Conservation (phyloP, 306 rosid genomes). For the Dryas octopetala region DNA sequence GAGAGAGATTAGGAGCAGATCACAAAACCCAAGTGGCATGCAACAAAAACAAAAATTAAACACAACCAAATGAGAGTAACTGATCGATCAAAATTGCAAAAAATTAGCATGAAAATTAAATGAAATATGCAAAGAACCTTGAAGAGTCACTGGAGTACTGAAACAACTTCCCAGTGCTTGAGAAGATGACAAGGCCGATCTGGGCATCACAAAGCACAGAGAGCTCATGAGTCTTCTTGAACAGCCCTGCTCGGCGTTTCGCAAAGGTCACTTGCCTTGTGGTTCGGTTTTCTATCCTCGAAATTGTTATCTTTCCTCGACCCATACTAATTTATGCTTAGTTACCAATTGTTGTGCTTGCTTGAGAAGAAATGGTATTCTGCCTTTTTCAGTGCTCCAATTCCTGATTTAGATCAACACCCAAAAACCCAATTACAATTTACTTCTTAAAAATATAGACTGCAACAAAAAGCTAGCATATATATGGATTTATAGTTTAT, state of each 20-base stretch:
- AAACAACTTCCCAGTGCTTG: conserved; percentile 53
- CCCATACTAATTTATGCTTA: conserved; percentile 40
- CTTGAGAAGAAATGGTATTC: not conserved
- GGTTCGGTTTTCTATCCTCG: conserved; percentile 61
- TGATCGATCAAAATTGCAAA: not conserved
- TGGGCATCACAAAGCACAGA: conserved; percentile 75
- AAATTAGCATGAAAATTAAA: not conserved
- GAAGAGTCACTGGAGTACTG: conserved; percentile 50
- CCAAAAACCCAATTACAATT: not conserved
- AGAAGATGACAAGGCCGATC: conserved; percentile 66
- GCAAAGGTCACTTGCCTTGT: conserved; percentile 69
- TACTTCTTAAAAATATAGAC: not conserved
- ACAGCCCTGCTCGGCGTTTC: conserved; percentile 50
- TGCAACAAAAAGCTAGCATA: not conserved
- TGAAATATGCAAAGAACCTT: conserved; percentile 23
- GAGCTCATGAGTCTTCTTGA: conserved; percentile 79
- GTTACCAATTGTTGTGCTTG: no score
- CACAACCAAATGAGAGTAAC: no score
- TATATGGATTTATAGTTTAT: not conserved
- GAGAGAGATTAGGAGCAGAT: not conserved
- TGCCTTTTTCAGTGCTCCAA: conserved; percentile 1
- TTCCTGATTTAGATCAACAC: conserved; percentile 10
- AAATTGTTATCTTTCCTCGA: conserved; percentile 59
- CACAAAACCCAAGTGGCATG: not conserved
- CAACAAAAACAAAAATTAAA: not conserved